Percentiles rank a stretch among this genome's conserved stretches.
phyloP scores from a whole-genome alignment of 1,284 basidiomycete species.

The Tilletia horrida region DNA sequence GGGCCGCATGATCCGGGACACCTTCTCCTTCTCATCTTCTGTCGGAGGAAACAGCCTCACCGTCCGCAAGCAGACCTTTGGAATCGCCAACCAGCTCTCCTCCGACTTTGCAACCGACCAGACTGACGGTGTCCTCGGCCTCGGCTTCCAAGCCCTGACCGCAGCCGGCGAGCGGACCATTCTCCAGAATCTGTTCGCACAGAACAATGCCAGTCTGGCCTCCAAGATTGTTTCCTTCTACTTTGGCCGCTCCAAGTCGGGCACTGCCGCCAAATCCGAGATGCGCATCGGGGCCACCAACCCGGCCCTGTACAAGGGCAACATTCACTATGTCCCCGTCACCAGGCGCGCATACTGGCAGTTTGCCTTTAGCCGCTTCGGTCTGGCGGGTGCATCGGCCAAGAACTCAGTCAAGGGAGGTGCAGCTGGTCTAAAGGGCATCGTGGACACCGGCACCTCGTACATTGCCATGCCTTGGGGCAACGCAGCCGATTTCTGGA shows the following conservation, averaged over 20 bases:
- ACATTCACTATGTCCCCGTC: constrained; percentile 14
- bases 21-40: background rate
- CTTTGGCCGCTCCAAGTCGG: constrained; percentile 13
- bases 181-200: constrained; percentile 14
- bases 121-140: constrained; percentile 22
- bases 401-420: background rate
- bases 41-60: background rate
- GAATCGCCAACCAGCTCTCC: constrained; percentile 16
- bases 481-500: constrained; percentile 20
- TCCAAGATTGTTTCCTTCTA: constrained; percentile 17
- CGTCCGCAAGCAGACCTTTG: constrained; percentile 16
- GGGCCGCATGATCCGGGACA: constrained; percentile 19
- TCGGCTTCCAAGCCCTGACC: constrained; percentile 22
- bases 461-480: constrained; percentile 19
- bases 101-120: constrained; percentile 18
- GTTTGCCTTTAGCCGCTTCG: constrained; percentile 17
- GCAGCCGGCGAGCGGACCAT: constrained; percentile 12
- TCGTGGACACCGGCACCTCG: constrained; percentile 24
- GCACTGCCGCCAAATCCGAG: constrained; percentile 17
- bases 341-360: constrained; percentile 21
- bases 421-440: background rate
- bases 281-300: constrained; percentile 23
- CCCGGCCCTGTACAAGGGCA: constrained; percentile 17
- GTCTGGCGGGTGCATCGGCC: background rate
- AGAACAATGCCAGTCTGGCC: constrained; percentile 12